Evolutionary conservation across 176 grass and related monocot species (phyloP), one percentile per base, ranked within the genome.

Genomic region (Cymbopogon citratus): DNA sequence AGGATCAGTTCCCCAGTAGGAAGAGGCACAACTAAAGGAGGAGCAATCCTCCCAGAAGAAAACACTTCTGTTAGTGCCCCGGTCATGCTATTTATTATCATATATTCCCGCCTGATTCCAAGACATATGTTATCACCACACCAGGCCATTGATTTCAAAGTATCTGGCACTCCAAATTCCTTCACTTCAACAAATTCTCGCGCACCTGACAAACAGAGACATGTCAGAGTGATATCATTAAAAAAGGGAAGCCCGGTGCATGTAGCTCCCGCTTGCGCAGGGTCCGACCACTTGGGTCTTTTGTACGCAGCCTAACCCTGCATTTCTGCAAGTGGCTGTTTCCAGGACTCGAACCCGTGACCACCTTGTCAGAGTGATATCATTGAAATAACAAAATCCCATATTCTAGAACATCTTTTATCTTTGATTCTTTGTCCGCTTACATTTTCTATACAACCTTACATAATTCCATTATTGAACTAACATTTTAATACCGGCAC

Each of bases 161-260:
- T 67, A 82, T 99, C 96, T 27, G 92, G 89, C 71, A 99, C 89
- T 70, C 87, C 85, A 89, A 95, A 99, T 75, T 99, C 96, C 89
- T 88, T 99, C 79, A 99, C 85, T 85, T 99, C 96, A 16, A 93
- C 87, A 76, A 99, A 95, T 78, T 99, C 96, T 74, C 96, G 83
- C 29, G 85, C 93, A 85, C 96, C 96, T 99, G 82, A 81, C 26
- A 85, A 71, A 44, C 56, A 83, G 34, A 85, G 54, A 69, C 24
- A 12, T 63, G 61, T 85, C 45, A n/a, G n/a, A n/a, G n/a, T n/a
- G n/a, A n/a, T n/a, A n/a, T n/a, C n/a, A n/a, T 34, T 34, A 34
- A 34, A 34, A 34, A 4, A 34, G 33, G 33, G 33, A 2, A 34
- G 33, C 33, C 33, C 33, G 2, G 33, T 34, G 33, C 33, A 34